Base-by-base conservation (phyloP, 2,329 filamentous ascomycete species). In the Chaetomium globosum region DNA sequence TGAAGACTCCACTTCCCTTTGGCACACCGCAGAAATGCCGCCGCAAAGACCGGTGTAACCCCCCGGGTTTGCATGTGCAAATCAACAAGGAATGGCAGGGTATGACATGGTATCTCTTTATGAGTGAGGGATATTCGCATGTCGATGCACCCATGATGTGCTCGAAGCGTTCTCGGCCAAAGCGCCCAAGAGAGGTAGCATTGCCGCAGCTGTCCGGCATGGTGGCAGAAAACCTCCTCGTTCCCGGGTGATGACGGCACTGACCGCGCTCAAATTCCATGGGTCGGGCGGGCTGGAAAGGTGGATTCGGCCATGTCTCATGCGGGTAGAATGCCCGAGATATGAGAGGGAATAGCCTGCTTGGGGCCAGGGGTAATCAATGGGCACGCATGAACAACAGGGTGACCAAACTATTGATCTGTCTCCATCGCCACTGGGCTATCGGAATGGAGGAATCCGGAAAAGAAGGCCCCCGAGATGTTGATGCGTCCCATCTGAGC, bases 71-170 rank as follows among this genome's bases (percentile, higher is more conserved):
- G 68, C 71, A 74, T 70, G 70, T 72, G 71, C 69, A 71, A 72
- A 69, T 67, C 65, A 67, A 68, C 46, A 23, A 16, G 36, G 52
- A 16, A 54, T 43, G 16, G 39, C 39, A 36, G 23, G 31, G 13
- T 43, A 23, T n/a, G 16, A 16, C 39, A 36, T 23, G 31, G 23
- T 43, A 13, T 19, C 39, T 9, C 19, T 36, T 51, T 61, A 54
- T 63, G 64, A 63, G 59, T 70, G 70, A 68, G 72, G 69, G 63
- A 71, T 70, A 72, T 70, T 72, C 68, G 68, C 68, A 72, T 66
- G 55, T 63, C 58, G 59, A 67, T 67, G 69, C 65, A 63, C 54
- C 64, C 55, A 67, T 65, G 62, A 63, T 65, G 67, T 66, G 65
- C 64, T 64, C 53, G 46, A 64, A 53, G 55, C 61, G 21, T 59